phyloP scores from a whole-genome alignment of 345 rosid genomes.

The Bruguiera sexangula region DNA sequence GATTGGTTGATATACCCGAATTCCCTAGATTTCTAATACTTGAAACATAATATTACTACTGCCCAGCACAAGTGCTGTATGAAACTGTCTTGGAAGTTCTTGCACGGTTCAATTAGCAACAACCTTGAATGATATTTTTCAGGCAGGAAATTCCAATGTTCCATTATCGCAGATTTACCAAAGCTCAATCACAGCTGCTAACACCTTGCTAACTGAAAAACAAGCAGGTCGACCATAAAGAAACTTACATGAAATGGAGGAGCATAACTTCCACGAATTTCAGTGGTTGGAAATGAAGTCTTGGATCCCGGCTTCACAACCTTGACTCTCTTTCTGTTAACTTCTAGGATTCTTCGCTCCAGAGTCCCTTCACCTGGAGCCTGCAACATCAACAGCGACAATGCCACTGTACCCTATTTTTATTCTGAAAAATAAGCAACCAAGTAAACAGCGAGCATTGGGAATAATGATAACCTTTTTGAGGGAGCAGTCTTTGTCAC shows the following conservation, averaged over 20 bases:
- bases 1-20: neutral
- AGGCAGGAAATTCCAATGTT: no score
- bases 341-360: slow-evolving; percentile 85
- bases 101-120: no score
- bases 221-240: neutral
- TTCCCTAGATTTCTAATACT: no score
- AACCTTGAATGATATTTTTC: no score
- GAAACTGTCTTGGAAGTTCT: no score
- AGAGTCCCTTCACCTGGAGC: slow-evolving; percentile 68
- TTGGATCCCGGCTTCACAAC: slow-evolving; percentile 96
- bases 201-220: neutral
- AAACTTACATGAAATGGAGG: slow-evolving; percentile 92
- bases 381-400: slow-evolving; percentile 36
- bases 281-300: slow-evolving; percentile 79
- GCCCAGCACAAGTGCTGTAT: no score
- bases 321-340: slow-evolving; percentile 80
- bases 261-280: slow-evolving; percentile 87
- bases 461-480: slow-evolving; percentile 57
- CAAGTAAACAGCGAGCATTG: neutral
- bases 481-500: slow-evolving; percentile 69
- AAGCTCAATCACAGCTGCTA: neutral
- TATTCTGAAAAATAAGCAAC: neutral
- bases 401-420: neutral
- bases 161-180: neutral
- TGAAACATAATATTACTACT: no score